Evolutionary conservation across 257 asterid species (phyloP), one percentile per base, ranked within the genome.

Genomic region (Ballota nigra): DNA sequence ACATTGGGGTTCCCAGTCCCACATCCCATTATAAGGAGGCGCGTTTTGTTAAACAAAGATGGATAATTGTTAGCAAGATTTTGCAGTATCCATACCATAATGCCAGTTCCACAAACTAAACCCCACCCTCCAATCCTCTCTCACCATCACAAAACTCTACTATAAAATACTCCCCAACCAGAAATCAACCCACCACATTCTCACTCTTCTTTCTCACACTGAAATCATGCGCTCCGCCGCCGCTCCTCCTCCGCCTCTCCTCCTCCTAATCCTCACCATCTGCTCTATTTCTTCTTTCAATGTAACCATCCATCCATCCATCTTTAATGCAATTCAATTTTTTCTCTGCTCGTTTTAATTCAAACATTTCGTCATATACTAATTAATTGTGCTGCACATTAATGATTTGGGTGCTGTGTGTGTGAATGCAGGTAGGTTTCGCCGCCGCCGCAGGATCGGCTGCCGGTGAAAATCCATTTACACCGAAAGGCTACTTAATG

Each of bases 401-500:
- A 31, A 19, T 64, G 53, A 16, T 2, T 69, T 16, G 20, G 43
- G 55, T 72, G 63, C 58, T 73, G 52, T 75, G 49, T 73, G 57
- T 72, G 70, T 68, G 41, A 80, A 81, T 83, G 86, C 77, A 85
- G 90, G 90, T 83, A 26, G 74, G 51, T 38, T 49, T 55, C 24
- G 74, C 47, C 31, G 83, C 77, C 75, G 80, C 58, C 45, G 73
- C 57, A 0, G 81, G 34, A 1, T 18, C 52, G 53, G 6, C 64
- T 29, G 70, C 52, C 49, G 77, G 71, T 0, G 84, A 59, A 4
- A 87, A 79, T 51, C 96, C 96, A 2, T 89, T 87, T 23, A 86
- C 96, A 8, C 93, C 92, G 0, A 83, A 68, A 76, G 92, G 82
- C 0, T 81, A 77, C 20, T 56, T 77, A 23, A 71, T 82, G 24